Percentiles rank a stretch among this genome's conserved stretches.
These are phyloP conservation scores for Pezicula rhizophila DNA, from an alignment of 2,329 filamentous ascomycete genomes.

Conservation along the genomic window DNA sequence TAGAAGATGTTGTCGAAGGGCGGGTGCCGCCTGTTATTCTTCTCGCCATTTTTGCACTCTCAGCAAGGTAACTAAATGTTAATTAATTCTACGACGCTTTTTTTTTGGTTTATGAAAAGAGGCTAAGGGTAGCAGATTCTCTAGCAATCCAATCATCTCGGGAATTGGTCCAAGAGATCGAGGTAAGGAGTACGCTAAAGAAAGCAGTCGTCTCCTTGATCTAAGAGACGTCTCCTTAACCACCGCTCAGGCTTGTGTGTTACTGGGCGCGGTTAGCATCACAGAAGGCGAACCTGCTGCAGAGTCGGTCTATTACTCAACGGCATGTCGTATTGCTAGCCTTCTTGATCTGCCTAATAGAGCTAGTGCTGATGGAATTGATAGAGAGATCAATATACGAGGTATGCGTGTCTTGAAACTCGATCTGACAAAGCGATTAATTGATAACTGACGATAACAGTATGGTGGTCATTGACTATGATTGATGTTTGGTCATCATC, in stretches of 20 bases:
- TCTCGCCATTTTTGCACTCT: constrained; percentile 22
- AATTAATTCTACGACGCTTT: background rate
- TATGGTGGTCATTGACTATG: constrained; percentile 36
- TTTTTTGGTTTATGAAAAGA: no score
- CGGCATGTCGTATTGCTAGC: constrained; percentile 31
- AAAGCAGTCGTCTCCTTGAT: constrained; percentile 24
- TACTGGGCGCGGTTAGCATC: constrained; percentile 29
- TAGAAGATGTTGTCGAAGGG: constrained; percentile 20
- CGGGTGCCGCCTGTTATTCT: constrained; percentile 17
- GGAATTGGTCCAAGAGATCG: constrained; percentile 18
- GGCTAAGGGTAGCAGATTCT: constrained; percentile 15
- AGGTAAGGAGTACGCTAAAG: constrained; percentile 14
- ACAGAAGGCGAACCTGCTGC: constrained; percentile 30
- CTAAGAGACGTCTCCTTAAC: constrained; percentile 30
- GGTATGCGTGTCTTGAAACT: constrained; percentile 10
- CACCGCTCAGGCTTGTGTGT: constrained; percentile 34
- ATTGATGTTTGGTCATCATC: constrained; percentile 34
- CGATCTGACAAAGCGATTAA: background rate
- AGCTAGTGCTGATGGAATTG: constrained; percentile 20
- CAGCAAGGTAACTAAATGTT: constrained; percentile 16
- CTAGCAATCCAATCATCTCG: constrained; percentile 14
- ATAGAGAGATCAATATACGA: constrained; percentile 31
- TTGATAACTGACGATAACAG: constrained; percentile 4
- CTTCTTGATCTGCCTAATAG: constrained; percentile 31
- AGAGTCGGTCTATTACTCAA: constrained; percentile 33